Base-by-base conservation (phyloP, 352 stramenopile species). In the Pythium guiyangense region DNA sequence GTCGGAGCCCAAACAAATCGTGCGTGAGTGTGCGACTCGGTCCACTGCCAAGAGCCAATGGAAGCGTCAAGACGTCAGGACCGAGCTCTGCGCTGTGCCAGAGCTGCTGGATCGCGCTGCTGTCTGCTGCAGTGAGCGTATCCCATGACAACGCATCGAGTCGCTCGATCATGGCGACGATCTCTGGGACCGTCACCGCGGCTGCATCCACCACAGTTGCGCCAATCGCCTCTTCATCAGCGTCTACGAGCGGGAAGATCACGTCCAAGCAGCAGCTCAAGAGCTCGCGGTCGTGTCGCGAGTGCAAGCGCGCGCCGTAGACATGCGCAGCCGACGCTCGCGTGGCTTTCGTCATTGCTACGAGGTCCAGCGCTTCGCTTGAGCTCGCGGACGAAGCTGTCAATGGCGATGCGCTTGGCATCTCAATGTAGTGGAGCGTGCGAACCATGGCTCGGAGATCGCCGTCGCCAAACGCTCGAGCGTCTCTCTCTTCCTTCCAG, bases 231-330 rank as follows among this genome's bases (percentile, higher is more conserved):
- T 26, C 18, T 35, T 4, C 17, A 50, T 57, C 11, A 31, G 3
- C 20, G 17, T 12, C 6, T 26, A n/a, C n/a, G 15, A 42, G 14
- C 6, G 40, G 15, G 9, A 71, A 20, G 3, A 73, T 14, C 37
- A 71, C 17, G 11, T 71, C 52, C 6, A 75, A 29, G 18, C 68
- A 79, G 25, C 42, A 69, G 29, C 58, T 17, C n/a, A 79, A 48
- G 11, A 81, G 54, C 15, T 45, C 10, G 22, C 61, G 49, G 27
- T 79, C 72, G 18, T 71, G 45, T 0, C 22, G 26, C 8, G 51
- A 34, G 34, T 29, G 27, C 34, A 85, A 4, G 11, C 49, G 66
- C 2, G 68, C 59, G 0, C 39, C 49, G 35, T 85, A 85, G 9
- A 74, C 57, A 31, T 55, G 70, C n/a, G 29, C 37, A 39, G 73